Evolutionary conservation across 169 alveolate genomes (phyloP).

Genomic region (Sarcocystis neurona): DNA sequence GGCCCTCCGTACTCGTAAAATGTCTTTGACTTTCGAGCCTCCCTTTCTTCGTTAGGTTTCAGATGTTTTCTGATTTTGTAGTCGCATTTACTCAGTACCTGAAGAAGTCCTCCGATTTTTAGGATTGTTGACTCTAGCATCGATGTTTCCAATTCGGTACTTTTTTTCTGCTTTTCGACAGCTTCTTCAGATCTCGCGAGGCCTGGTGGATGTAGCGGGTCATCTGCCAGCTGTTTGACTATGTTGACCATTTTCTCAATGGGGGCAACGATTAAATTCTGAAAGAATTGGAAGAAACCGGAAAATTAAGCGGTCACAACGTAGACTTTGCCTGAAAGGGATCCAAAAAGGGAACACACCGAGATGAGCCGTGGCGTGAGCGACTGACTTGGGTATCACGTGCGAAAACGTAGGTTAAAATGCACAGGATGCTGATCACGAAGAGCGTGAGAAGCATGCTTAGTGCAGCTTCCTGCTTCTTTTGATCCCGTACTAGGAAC

Average conservation of each 20-base stretch:
- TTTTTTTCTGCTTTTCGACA: not conserved
- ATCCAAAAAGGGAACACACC: not conserved
- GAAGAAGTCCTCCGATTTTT: constrained; percentile 84
- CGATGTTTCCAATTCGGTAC: constrained; percentile 75
- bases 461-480: constrained; percentile 28
- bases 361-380: not conserved
- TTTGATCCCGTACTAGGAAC: constrained; percentile 25
- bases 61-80: no score
- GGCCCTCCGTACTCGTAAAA: no score
- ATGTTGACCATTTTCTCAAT: constrained; percentile 84
- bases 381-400: constrained; percentile 72
- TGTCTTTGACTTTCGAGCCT: no score
- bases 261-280: constrained; percentile 79
- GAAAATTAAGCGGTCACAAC: no score
- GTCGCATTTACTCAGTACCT: no score
- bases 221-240: constrained; percentile 79
- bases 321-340: no score
- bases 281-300: not conserved
- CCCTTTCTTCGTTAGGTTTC: no score
- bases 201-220: constrained; percentile 70
- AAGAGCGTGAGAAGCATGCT: constrained; percentile 28
- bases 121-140: constrained; percentile 84
- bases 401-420: constrained; percentile 73
- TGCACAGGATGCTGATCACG: constrained; percentile 64
- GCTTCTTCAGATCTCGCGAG: constrained; percentile 65